Conservation (phyloP, 1,139 yeast genomes). For the Yamadazyma pseudoaaseri region DNA sequence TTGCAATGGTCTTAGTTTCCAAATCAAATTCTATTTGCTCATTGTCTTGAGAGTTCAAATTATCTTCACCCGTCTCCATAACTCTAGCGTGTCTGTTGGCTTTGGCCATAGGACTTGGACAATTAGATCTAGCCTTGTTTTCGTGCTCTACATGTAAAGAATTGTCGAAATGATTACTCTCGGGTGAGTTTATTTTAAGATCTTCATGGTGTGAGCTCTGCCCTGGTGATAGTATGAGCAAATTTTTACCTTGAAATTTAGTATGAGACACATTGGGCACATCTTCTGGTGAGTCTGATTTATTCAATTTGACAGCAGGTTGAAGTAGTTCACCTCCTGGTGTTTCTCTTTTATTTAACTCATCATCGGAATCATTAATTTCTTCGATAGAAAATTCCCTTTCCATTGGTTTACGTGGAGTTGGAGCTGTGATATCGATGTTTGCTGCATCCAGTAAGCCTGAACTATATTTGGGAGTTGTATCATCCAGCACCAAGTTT, state of each 20-base stretch:
- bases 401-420: constrained; percentile 6
- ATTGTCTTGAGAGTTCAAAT: constrained; percentile 1
- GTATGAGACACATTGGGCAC: constrained; percentile 15
- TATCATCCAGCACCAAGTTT: no score
- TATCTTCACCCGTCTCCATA: constrained; percentile 36
- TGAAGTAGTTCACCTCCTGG: constrained; percentile 7
- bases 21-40: constrained; percentile 5
- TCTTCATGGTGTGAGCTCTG: constrained; percentile 20
- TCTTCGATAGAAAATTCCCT: constrained; percentile 42
- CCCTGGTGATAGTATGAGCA: constrained; percentile 41
- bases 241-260: constrained; percentile 28
- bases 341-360: constrained; percentile 16
- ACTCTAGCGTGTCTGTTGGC: constrained; percentile 49
- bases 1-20: constrained; percentile 7
- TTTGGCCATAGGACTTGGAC: constrained; percentile 44
- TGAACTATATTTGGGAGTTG: no score
- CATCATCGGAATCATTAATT: constrained; percentile 42
- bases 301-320: constrained; percentile 14
- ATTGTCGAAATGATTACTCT: constrained; percentile 7
- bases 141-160: constrained; percentile 16
- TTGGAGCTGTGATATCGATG: background rate
- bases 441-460: background rate
- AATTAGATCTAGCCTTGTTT: constrained; percentile 21
- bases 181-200: constrained; percentile 13
- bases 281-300: constrained; percentile 1